Base-by-base conservation (phyloP, 2,329 filamentous ascomycete species). In the Ceratocystis alfenasii region DNA sequence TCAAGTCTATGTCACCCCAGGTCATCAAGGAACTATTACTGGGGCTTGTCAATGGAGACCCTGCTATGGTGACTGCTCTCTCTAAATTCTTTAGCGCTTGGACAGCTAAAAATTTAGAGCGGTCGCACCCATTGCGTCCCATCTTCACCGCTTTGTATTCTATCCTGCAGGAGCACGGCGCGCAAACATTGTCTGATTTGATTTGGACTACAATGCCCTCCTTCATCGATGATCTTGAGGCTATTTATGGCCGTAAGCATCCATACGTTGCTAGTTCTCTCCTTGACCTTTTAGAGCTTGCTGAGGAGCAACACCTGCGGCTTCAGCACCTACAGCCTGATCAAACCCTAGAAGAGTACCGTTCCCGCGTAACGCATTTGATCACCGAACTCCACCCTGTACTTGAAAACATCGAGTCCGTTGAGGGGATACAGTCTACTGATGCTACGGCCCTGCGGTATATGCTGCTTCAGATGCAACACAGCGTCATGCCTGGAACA, bases 71-170 rank as follows among this genome's bases (percentile, higher is more conserved):
- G 72, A 77, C 76, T n/a, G 76, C 77, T 1, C 71, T 79, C 15
- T 78, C 75, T 71, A 78, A 78, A 65, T 79, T 78, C 67, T 69
- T 79, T 41, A 75, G 76, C 1, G 76, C 76, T 12, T 78, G 76
- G 66, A 75, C 77, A 57, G 72, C 75, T 5, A 78, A 76, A 1
- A 77, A 78, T 69, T 72, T 77, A 33, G 77, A 78, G 64, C 74
- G 76, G 44, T 72, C 75, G 3, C 76, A 78, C 67, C 77, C 77
- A 1, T 71, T 78, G 20, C 75, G 77, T 6, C 75, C 75, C 65
- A 77, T 78, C 2, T 78, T 78, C 65, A 73, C 72, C 15, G 76
- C 75, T 50, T 66, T 78, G 28, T 78, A 78, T 69, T 76, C 78
- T 46, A 75, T 78, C 5, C 76, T 78, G 66, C 77, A 78, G 66